Conservation (phyloP, 495 filamentous ascomycete genomes). For the Cladorrhinum samala region DNA sequence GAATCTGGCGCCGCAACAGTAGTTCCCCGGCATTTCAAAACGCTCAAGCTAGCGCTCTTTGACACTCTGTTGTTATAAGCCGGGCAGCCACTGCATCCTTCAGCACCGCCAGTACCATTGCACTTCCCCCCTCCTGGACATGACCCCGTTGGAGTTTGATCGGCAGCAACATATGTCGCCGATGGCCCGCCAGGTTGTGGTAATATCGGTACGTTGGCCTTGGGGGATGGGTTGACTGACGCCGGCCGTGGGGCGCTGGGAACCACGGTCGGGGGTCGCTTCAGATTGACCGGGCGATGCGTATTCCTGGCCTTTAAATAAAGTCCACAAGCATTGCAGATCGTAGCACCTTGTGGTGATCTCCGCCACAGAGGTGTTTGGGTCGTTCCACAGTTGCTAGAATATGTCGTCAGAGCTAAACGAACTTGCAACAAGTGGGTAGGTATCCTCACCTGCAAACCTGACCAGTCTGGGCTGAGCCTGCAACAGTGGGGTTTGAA, state of each 20-base stretch:
- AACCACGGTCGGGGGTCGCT: conserved; percentile 51
- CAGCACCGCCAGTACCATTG: conserved; percentile 94
- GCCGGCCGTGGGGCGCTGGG: conserved; percentile 32
- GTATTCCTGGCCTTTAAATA: conserved; percentile 93
- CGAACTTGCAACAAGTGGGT: neutral
- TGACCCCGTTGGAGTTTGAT: conserved; percentile 67
- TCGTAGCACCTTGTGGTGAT: conserved; percentile 85
- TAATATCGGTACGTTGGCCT: conserved; percentile 22
- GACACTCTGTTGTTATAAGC: conserved; percentile 95
- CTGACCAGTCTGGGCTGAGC: conserved; percentile 36
- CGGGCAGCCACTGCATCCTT: conserved; percentile 91
- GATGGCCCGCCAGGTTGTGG: conserved; percentile 41
- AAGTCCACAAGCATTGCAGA: conserved; percentile 96
- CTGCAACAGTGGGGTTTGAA: conserved; percentile 9
- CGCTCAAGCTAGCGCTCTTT: conserved; percentile 67
- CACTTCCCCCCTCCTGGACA: conserved; percentile 94
- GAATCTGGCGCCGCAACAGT: conserved; percentile 19
- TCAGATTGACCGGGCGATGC: conserved; percentile 80
- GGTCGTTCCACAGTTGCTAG: conserved; percentile 90
- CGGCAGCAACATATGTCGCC: conserved; percentile 72
- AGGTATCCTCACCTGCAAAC: conserved; percentile 47
- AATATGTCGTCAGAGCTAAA: conserved; percentile 18
- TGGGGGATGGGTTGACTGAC: conserved; percentile 29
- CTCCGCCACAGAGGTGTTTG: conserved; percentile 92
- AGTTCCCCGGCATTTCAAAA: conserved; percentile 42